Percentiles rank a stretch among this genome's conserved stretches.
These are phyloP conservation scores for Colletotrichum tabaci DNA, from an alignment of 2,329 filamentous ascomycete species.

Conservation along the genomic window DNA sequence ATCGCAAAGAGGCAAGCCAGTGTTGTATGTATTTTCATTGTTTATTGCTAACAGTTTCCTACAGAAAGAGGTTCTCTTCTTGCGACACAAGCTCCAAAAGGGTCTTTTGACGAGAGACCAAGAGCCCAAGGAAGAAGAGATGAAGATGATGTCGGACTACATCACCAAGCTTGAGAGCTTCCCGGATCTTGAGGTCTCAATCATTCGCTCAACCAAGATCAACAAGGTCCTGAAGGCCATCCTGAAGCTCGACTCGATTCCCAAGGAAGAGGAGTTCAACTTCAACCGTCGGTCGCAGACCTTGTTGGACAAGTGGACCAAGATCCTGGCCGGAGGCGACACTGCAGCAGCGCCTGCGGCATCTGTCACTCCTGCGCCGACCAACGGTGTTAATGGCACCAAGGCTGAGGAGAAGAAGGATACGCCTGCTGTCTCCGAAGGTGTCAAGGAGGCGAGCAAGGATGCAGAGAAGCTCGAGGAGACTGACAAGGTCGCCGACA, in stretches of 20 bases:
- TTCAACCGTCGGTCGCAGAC: conserved; percentile 89
- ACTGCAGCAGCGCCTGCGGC: conserved; percentile 55
- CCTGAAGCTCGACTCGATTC: conserved; percentile 87
- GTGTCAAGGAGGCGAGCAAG: conserved; percentile 56
- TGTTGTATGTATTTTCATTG: neutral
- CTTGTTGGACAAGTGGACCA: conserved; percentile 91
- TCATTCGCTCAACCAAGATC: conserved; percentile 94
- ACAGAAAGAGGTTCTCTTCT: conserved; percentile 86
- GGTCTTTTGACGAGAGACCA: conserved; percentile 90
- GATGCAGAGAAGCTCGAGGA: conserved; percentile 57
- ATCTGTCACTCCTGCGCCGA: conserved; percentile 47
- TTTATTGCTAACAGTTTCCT: conserved; percentile 51
- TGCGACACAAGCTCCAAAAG: conserved; percentile 95
- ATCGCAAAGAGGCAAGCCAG: conserved; percentile 70
- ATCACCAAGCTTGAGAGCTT: conserved; percentile 85
- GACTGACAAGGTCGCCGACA: conserved; percentile 54
- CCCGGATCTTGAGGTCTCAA: conserved; percentile 86
- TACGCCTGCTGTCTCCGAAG: conserved; percentile 53
- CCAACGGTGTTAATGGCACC: conserved; percentile 66
- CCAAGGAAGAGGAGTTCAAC: conserved; percentile 87
- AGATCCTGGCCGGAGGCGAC: conserved; percentile 77
- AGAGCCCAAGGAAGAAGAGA: conserved; percentile 88
- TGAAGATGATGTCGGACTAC: conserved; percentile 83
- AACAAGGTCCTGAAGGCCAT: conserved; percentile 98
- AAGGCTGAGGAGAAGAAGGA: conserved; percentile 57